Evolutionary conservation across 2,329 filamentous ascomycete genomes (phyloP).

Genomic region (Bertia moriformis): DNA sequence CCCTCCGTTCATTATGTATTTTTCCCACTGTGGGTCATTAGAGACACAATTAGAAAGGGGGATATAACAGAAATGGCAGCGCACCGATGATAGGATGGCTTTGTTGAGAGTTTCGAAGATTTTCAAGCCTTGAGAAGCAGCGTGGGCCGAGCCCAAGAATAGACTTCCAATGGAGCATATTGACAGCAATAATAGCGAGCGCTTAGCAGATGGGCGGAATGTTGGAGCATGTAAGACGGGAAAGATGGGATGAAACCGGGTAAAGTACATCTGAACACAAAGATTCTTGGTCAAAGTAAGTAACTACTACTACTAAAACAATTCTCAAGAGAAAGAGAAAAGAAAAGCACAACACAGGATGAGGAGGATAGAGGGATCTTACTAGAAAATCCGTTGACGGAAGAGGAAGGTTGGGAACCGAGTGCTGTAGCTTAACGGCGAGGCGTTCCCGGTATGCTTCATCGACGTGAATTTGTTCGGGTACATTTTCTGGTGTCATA

Average conservation of each 20-base stretch:
- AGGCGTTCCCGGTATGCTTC: constrained; percentile 2
- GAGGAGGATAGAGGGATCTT: constrained; percentile 1
- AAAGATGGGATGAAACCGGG: constrained; percentile 7
- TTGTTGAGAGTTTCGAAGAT: constrained; percentile 13
- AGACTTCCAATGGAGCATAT: constrained; percentile 20
- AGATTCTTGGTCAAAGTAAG: constrained; percentile 7
- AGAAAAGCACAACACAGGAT: no score
- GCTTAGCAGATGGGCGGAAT: constrained; percentile 9
- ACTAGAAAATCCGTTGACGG: constrained; percentile 5
- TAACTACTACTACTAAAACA: no score
- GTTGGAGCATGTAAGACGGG: constrained; percentile 6
- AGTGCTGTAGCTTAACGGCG: not conserved
- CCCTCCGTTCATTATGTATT: not conserved
- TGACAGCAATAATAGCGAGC: constrained; percentile 16
- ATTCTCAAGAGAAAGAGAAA: no score
- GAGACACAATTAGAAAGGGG: not conserved
- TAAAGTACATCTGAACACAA: constrained; percentile 9
- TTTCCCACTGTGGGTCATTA: not conserved
- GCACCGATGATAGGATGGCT: not conserved
- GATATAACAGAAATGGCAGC: not conserved
- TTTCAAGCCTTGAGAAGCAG: constrained; percentile 10
- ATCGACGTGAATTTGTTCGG: not conserved
- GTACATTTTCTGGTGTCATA: not conserved
- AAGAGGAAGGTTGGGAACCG: not conserved
- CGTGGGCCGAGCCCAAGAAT: constrained; percentile 15